Evolutionary conservation across 2,329 filamentous ascomycete species (phyloP).

Genomic region (Pseudonectria foliicola): DNA sequence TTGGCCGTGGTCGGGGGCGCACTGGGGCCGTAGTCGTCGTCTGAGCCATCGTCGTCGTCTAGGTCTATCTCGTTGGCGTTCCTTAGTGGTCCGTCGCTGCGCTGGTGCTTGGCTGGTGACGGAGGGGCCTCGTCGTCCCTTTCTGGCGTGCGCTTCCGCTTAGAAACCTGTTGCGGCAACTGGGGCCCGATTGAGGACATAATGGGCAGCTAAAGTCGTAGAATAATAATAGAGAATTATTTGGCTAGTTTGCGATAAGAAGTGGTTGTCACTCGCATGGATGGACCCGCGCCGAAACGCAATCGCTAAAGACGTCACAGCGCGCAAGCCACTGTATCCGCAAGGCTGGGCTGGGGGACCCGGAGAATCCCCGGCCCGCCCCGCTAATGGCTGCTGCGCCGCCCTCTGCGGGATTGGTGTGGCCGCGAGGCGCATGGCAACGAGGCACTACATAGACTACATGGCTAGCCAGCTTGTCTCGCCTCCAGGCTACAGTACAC

Average conservation of each 20-base stretch:
- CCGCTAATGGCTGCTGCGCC: constrained; percentile 13
- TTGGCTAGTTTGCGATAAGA: no score
- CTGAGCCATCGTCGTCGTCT: constrained; percentile 32
- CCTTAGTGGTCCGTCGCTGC: constrained; percentile 21
- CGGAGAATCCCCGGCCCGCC: constrained; percentile 24
- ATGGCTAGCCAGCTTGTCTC: constrained; percentile 20
- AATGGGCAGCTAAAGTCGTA: constrained; percentile 12
- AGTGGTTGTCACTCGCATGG: no score
- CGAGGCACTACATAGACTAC: constrained; percentile 11
- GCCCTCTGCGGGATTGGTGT: constrained; percentile 10
- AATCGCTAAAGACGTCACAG: constrained; percentile 18
- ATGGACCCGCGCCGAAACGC: constrained; percentile 2
- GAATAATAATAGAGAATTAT: no score
- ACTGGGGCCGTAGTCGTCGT: constrained; percentile 37
- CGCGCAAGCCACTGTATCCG: constrained; percentile 2
- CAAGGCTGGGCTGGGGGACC: neutral
- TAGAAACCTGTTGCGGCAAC: constrained; percentile 59
- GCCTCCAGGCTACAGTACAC: no score
- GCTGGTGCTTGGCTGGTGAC: constrained; percentile 38
- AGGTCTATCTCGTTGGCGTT: constrained; percentile 44
- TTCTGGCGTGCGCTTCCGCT: constrained; percentile 51
- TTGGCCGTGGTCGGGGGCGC: constrained; percentile 13
- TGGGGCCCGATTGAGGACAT: constrained; percentile 68
- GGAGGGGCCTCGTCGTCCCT: constrained; percentile 27
- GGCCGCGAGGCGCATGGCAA: constrained; percentile 19